Base-by-base conservation (phyloP, 1,284 basidiomycete genomes). In the Heterobasidion parviporum region DNA sequence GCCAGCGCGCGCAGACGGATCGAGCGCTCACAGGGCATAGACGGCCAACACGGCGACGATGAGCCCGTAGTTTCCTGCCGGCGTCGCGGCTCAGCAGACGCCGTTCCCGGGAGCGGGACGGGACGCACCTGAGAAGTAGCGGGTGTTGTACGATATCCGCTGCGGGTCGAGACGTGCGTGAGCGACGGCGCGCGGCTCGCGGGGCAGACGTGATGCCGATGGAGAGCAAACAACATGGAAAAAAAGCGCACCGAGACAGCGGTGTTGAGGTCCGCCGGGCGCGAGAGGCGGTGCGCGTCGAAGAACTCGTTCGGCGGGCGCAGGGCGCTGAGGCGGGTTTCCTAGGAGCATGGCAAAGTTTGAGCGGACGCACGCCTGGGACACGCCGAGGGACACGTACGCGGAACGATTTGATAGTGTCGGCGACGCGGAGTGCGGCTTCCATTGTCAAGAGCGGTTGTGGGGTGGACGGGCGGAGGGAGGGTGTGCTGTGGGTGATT, bases 111-210 rank as follows among this genome's bases (percentile, higher is more conserved):
- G 10, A 52, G 45, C 34, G n/a, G 16, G 16, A 55, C 8, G 41
- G 18, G 46, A 60, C 70, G 59, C 60, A 84, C 85, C 89, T 57
- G 90, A 93, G 72, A 93, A 94, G 73, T 94, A 94, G 56, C 90
- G 86, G 47, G 94, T 94, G 76, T 97, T 98, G 77, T 96, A 94
- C 44, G 92, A 92, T 80, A 96, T 89, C 59, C 94, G 83, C 90
- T 92, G 66, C 48, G 61, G 32, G 26, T 41, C 8, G 6, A 20
- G 6, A 33, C 6, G 8, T 26, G 33, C 20, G 51, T 12, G 54
- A 57, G 20, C 52, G 41, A 53, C 50, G 59, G 18, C 54, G 54
- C 43, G 44, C 44, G 26, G 51, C 59, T 53, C 58, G 51, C 33
- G 36, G 56, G 26, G 32, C 18, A 26, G 41, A 44, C 48, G 15